Evolutionary conservation across 345 rosid species (phyloP), one percentile per base, ranked within the genome.

Genomic region (Angophora floribunda): DNA sequence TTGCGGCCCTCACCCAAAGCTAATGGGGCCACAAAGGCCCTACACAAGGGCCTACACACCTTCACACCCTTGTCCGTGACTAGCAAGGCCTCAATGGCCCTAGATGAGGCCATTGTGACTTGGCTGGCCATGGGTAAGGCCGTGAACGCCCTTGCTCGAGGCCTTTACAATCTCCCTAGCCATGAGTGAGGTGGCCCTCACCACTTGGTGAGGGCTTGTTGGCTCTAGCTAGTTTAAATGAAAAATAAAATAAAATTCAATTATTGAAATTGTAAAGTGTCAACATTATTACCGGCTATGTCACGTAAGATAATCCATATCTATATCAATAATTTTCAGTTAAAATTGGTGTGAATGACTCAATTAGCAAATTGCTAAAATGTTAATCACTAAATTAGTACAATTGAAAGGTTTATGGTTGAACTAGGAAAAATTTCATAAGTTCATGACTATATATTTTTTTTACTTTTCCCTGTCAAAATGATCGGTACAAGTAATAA

Each of bases 1-100:
- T 21, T 0, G 2, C 5, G 0, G 19, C 28, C 12, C 61, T 55
- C 2, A 55, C 28, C 61, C 2, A 22, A 55, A 55, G 28, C 61
- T 26, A 55, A 22, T 1, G 28, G 26, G 1, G 61, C 2, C 61
- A 55, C 22, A 55, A 55, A 55, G 5, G 61, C 61, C 61, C 61
- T 55, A 55, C 26, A 26, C 61, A 22, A 55, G 61, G 61, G 28
- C 61, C 61, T 55, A 7, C 61, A 9, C 22, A 55, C 13, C 61
- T 55, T 22, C 61, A 9, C 22, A 55, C 13, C 61, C 61, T 55
- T 21, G 61, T 26, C 13, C 2, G 2, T 26, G 22, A 55, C 22
- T 4, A 12, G 28, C 61, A 55, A 55, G 61, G 24, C 24, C 57
- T 53, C 57, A 19, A 53, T 19, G 57, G 57, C 57, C 57, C 19